Evolutionary conservation across 352 stramenopile genomes (phyloP), one percentile per base, ranked within the genome.

Genomic region (Pythium apleroticum): DNA sequence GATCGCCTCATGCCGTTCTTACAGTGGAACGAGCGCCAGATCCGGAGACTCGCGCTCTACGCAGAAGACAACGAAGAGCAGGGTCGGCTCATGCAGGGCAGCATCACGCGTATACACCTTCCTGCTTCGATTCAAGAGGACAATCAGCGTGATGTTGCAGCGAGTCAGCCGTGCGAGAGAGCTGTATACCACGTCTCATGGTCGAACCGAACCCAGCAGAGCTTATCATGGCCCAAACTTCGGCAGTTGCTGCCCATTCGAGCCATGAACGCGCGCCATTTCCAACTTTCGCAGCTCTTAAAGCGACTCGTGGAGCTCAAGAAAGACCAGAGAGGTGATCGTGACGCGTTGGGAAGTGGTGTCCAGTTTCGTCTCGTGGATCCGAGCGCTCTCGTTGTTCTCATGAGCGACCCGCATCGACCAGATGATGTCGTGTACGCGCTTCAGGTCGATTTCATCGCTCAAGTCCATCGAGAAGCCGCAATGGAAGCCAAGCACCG

Each of bases 241-340:
- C 71, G 77, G 1, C 81, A 83, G 46, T 58, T 88, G 9, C 62
- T 94, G 7, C 68, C 83, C 0, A 72, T 94, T 57, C 72, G 85
- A 28, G 67, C 74, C 9, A 86, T 94, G 78, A 91, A 94, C 27
- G 56, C 75, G 7, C 81, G 84, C 39, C 82, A 94, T 54, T 82
- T 86, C 45, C 79, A 94, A 52, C 61, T 94, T 52, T 45, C 57
- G 2, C 56, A 70, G n/a, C 31, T 89, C 2, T 31, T 86, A 19
- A 57, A 72, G 39, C 52, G 31, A 4, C 22, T 74, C 4, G 22
- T 49, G 24, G 19, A 33, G 25, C 10, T 54, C 19, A 53, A 28
- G 11, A 11, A 52, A 20, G 25, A 31, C 24, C 17, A 50, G 15
- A 41, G 15, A 20, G 14, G 24, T 28, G 4, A 45, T 7, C 11